Conservation (phyloP, 208 protist genomes). For the Acanthamoeba royreba region DNA sequence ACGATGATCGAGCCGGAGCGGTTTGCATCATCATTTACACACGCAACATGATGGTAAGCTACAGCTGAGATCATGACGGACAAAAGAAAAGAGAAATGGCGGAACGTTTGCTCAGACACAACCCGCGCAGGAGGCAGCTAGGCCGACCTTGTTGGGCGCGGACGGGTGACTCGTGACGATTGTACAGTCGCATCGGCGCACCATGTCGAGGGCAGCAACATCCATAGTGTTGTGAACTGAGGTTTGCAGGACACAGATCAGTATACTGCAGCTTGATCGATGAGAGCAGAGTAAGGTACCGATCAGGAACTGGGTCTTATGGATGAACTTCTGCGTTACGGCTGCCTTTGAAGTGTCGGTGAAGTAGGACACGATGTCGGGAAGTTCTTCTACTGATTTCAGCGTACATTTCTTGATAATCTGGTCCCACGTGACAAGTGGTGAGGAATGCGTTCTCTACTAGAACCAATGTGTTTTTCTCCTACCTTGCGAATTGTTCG, state of each 20-base stretch:
- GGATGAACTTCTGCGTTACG: constrained; percentile 3
- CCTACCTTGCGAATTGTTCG: neutral
- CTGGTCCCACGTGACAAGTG: too few species aligned
- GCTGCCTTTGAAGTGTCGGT: neutral
- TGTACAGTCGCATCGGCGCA: neutral
- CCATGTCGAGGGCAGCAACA: constrained; percentile 32
- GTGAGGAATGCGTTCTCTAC: too few species aligned
- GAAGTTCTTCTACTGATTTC: neutral
- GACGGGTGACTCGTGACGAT: neutral
- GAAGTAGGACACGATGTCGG: constrained; percentile 34
- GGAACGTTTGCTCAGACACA: constrained; percentile 14
- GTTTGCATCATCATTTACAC: too few species aligned
- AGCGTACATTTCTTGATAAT: neutral
- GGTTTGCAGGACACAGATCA: too few species aligned
- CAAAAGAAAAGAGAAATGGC: too few species aligned
- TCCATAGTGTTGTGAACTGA: constrained; percentile 41
- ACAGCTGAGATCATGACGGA: too few species aligned
- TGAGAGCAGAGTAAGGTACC: neutral
- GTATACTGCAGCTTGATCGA: neutral
- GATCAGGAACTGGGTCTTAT: constrained; percentile 35
- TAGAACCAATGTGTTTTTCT: too few species aligned
- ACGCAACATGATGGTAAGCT: too few species aligned
- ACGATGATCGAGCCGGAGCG: too few species aligned
- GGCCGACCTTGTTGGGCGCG: neutral
- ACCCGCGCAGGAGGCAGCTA: constrained; percentile 2